Conservation (phyloP, 2,329 filamentous ascomycete genomes). For the Cordyceps farinosa region DNA sequence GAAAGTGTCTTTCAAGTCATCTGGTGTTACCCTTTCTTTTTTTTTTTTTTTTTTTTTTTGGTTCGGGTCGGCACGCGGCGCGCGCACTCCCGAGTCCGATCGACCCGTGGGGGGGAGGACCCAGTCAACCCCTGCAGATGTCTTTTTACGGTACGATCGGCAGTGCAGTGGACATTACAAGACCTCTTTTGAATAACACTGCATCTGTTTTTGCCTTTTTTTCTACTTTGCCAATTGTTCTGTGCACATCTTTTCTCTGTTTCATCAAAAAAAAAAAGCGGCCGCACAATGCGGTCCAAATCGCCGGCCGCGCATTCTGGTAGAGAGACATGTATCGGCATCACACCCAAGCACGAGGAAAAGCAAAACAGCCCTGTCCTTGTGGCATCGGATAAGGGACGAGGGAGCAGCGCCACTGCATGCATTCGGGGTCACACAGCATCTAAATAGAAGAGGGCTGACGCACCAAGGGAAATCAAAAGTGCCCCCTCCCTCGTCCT, state of each 20-base stretch:
- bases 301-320: background rate
- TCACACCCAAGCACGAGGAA: background rate
- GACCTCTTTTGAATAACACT: background rate
- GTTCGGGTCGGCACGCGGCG: no score
- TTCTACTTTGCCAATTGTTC: background rate
- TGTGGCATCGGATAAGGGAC: background rate
- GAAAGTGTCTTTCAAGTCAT: no score
- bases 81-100: no score
- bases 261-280: background rate
- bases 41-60: background rate
- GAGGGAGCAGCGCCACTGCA: background rate
- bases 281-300: background rate
- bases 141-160: no score
- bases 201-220: background rate
- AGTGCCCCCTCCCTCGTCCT: background rate
- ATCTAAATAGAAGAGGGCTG: background rate
- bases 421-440: background rate
- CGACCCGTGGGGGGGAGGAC: no score
- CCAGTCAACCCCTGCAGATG: no score
- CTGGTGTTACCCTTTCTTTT: background rate
- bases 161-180: no score
- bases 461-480: background rate
- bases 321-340: no score
- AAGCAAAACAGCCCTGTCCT: background rate
- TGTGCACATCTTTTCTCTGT: background rate